Base-by-base conservation (phyloP, 2,329 filamentous ascomycete species). In the Colletotrichum truncatum region DNA sequence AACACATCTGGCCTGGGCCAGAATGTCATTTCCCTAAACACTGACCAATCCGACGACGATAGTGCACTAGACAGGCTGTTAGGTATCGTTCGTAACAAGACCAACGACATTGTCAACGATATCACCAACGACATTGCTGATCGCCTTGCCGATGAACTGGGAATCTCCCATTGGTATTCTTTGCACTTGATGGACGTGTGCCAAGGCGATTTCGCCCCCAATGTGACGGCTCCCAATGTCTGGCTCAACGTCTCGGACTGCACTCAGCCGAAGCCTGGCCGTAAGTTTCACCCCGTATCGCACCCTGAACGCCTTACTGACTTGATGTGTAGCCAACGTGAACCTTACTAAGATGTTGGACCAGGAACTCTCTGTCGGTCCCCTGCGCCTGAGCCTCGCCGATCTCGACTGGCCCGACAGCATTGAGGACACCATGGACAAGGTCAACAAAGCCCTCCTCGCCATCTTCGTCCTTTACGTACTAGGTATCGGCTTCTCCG, bases 81-180 rank as follows among this genome's bases (percentile, higher is more conserved):
- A 38, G 67, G 68, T 30, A 62, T 57, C 25, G 67, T 77, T 45
- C 74, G 75, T 54, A 71, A 78, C 36, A 74, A 76, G 8, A 73
- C 77, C 63, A 75, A 74, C 51, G 76, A 78, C 41, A 72, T 76
- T 45, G 64, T 83, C 64, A 80, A 80, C 68, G 74, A 81, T 30
- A 70, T 83, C 32, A 73, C 75, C 5, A 76, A 79, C 59, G 74
- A 80, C 7, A 66, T 80, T 38, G 78, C 78, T 36, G 81, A 80
- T 60, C 69, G 80, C 55, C 53, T 84, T 46, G 75, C 78, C 51
- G 74, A 78, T 11, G 74, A 77, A n/a, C 73, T 85, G 26, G 82
- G 83, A 23, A 79, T 85, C 59, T 77, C 79, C 1, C 76, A 85
- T 65, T 85, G 83, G 83, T 85, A 85, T 69, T 84, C 82, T 14